Evolutionary conservation across 1,284 basidiomycete species (phyloP), one percentile per base, ranked within the genome.

Genomic region (Xerocomus minutiporus): DNA sequence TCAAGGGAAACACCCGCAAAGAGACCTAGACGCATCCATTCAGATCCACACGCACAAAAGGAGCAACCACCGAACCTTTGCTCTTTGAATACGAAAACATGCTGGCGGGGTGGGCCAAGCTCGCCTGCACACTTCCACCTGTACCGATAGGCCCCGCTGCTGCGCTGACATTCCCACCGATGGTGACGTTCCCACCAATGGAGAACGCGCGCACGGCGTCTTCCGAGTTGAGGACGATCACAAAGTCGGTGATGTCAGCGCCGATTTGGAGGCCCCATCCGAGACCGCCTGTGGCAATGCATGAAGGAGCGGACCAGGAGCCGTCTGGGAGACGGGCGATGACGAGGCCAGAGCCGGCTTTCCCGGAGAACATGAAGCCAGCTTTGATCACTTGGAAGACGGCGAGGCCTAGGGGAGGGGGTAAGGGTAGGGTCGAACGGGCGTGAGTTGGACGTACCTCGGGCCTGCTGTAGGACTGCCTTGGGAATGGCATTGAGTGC

Each of bases 21-120:
- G 41, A 99, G 79, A 58, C 95, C 94, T 93, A 12, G 1, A 12
- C 40, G 34, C 23, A 26, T 23, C 42, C 26, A 12, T 12, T 56
- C 46, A 63, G 39, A 29, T 23, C 8, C 4, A 20, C 31, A 29
- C 8, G 5, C 15, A n/a, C 5, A 40, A 13, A 17, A 8, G 3
- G 17, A 20, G 11, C 8, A 35, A 15, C 5, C 34, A 36, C 32
- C 23, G 11, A 20, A 91, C 93, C 93, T 74, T 94, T 95, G 11
- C 89, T 93, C 71, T 95, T 91, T 20, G 90, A 94, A 73, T 98
- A 98, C 59, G 91, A 93, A 74, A 97, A 99, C 88, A 98, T 94
- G 1, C 95, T 95, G 11, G 96, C 87, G 0, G 96, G 94, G 70
- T 96, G 92, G 17, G 91, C 87, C 44, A 99, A 74, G 8, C 85